Evolutionary conservation across 257 asterid species (phyloP), one percentile per base, ranked within the genome.

Genomic region (Catharanthus roseus): DNA sequence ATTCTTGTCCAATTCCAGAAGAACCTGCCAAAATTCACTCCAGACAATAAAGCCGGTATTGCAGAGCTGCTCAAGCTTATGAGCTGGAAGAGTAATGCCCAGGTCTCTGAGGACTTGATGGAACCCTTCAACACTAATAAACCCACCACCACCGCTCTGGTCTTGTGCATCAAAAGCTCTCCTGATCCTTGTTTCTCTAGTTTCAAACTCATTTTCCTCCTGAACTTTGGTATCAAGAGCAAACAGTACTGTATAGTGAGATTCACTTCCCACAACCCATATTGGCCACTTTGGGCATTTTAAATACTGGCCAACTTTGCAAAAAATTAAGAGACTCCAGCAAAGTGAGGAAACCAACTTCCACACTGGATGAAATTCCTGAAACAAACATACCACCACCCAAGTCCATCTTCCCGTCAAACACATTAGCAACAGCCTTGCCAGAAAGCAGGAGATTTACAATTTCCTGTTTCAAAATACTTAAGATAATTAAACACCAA

Each of bases 121-220:
- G 81, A 95, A 88, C 70, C 92, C 90, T 74, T 95, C 99, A 6
- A 85, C 96, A 11, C 92, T 80, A n/a, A 95, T 87, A 87, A 95
- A 95, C 38, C 99, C 99, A 47, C 99, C 99, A 58, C 98, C 98
- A 71, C 99, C 99, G 50, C 99, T 95, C 79, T 91, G 97, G 75
- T 95, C 99, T 36, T 88, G 97, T 36, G 88, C 89, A 74, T 95
- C 97, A 63, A 95, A 95, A 39, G 97, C 92, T 84, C 96, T 82
- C 26, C 98, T 91, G 77, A 91, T 86, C 72, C 84, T 86, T 21
- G 96, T 24, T 78, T 95, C 97, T 73, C 97, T 77, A 63, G 76
- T 80, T 74, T 91, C 99, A 31, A 82, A 81, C 75, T 91, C 96
- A 53, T 95, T 95, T 81, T 95, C 98, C 65, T 87, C 96, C 77